A percentile compares a stretch with the other conserved stretches of the same genome.
Conservation (phyloP, 768 basidiomycete species). For the Nevesoporus exiguus region DNA sequence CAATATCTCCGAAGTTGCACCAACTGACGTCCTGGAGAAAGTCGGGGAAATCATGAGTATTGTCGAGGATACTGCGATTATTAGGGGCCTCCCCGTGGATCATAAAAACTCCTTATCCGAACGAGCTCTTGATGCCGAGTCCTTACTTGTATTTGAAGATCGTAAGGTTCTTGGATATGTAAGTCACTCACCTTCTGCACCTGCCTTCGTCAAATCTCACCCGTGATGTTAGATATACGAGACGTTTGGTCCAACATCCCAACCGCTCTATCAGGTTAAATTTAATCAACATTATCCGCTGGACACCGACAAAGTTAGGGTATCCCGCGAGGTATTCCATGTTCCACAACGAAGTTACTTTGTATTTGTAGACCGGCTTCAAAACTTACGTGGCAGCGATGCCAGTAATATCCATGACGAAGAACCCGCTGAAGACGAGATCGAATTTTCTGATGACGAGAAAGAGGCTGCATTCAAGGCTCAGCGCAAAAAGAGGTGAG, state of each 20-base stretch:
- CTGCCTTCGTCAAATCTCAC: constrained; percentile 12
- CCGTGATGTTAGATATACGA: constrained; percentile 67
- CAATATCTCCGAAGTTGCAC: constrained; percentile 56
- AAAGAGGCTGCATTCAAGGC: constrained; percentile 72
- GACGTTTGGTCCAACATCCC: constrained; percentile 90
- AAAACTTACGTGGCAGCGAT: constrained; percentile 78
- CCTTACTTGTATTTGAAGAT: constrained; percentile 87
- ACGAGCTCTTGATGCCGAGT: constrained; percentile 81
- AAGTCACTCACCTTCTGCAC: constrained; percentile 32
- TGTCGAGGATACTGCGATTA: constrained; percentile 67
- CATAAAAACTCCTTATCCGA: constrained; percentile 46
- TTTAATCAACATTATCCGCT: constrained; percentile 68
- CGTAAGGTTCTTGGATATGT: constrained; percentile 89
- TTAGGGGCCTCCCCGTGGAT: constrained; percentile 56
- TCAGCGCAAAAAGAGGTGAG: constrained; percentile 57
- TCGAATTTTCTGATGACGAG: constrained; percentile 96
- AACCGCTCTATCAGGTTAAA: constrained; percentile 86
- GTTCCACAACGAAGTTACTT: constrained; percentile 77
- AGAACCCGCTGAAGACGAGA: constrained; percentile 84
- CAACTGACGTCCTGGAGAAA: constrained; percentile 64
- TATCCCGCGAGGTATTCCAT: constrained; percentile 74
- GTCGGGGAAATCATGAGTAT: constrained; percentile 79
- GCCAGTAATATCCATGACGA: constrained; percentile 95
- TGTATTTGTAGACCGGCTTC: constrained; percentile 74
- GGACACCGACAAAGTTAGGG: constrained; percentile 49